phyloP scores from a whole-genome alignment of 179 eudicot genomes.

The Pouteria campechiana region DNA sequence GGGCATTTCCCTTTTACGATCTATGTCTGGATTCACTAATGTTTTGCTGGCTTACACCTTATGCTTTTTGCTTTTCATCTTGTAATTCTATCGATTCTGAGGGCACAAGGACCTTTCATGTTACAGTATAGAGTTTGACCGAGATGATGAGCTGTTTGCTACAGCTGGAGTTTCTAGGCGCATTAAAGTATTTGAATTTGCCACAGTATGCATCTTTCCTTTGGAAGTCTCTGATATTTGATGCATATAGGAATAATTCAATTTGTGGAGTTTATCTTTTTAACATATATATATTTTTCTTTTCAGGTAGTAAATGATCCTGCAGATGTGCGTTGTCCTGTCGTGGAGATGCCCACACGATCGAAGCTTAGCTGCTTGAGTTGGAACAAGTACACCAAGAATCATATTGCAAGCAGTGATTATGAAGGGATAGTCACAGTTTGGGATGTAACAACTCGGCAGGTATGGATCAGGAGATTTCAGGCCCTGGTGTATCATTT shows the following conservation, averaged over 20 bases:
- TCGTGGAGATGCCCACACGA: conserved; percentile 81
- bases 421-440: conserved; percentile 90
- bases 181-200: conserved; percentile 69
- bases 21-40: too few species aligned
- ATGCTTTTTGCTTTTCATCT: too few species aligned
- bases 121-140: conserved; percentile 87
- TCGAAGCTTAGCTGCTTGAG: conserved; percentile 90
- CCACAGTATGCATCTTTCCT: background rate
- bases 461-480: conserved; percentile 30
- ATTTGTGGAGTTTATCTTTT: too few species aligned
- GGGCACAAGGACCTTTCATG: background rate
- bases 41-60: too few species aligned
- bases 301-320: conserved; percentile 79
- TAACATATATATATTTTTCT: conserved; percentile 1
- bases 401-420: conserved; percentile 86
- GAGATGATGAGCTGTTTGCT: conserved; percentile 86
- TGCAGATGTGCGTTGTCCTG: conserved; percentile 67
- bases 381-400: conserved; percentile 80
- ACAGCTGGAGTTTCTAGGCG: conserved; percentile 91
- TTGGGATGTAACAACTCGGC: conserved; percentile 79
- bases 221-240: too few species aligned
- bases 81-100: too few species aligned
- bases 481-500: background rate
- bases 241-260: too few species aligned
- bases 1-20: too few species aligned